These are phyloP conservation scores for Colletotrichum sojae DNA, from an alignment of 2,329 filamentous ascomycete genomes.

Conservation along the genomic window DNA sequence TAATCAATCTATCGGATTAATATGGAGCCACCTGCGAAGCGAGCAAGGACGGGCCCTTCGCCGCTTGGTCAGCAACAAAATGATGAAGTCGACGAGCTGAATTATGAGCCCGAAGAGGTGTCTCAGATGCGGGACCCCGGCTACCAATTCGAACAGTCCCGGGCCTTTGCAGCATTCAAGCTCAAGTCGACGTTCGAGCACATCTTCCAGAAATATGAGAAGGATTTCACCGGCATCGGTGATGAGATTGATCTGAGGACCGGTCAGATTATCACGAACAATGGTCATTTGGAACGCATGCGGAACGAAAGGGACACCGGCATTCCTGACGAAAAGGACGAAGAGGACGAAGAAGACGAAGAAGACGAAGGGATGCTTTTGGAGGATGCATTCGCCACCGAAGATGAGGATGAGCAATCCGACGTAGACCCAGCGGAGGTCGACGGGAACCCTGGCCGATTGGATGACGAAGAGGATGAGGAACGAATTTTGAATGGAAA, in stretches of 20 bases:
- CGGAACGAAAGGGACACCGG: conserved; percentile 69
- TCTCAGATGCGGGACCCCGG: conserved; percentile 65
- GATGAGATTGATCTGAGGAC: conserved; percentile 92
- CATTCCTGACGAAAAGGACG: conserved; percentile 50
- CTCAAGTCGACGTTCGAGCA: conserved; percentile 88
- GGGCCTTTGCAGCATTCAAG: conserved; percentile 76
- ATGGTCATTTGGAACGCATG: conserved; percentile 82
- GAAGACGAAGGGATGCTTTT: conserved; percentile 53
- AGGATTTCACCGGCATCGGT: conserved; percentile 84
- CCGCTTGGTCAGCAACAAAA: conserved; percentile 50
- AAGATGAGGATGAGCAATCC: conserved; percentile 44
- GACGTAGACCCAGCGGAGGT: conserved; percentile 40
- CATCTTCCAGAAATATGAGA: conserved; percentile 91
- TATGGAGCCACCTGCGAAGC: conserved; percentile 75
- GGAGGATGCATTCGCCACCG: conserved; percentile 46
- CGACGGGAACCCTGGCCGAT: conserved; percentile 27
- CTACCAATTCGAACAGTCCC: conserved; percentile 71
- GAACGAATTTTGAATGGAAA: conserved; percentile 44
- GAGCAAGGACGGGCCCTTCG: conserved; percentile 67
- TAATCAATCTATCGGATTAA: neutral
- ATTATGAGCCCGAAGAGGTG: conserved; percentile 62
- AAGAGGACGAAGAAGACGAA: conserved; percentile 55
- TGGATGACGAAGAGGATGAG: conserved; percentile 48
- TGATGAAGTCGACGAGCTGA: conserved; percentile 63
- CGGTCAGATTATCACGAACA: conserved; percentile 88